phyloP scores from a whole-genome alignment of 2,329 filamentous ascomycete species.

The Coniochaeta hoffmannii region DNA sequence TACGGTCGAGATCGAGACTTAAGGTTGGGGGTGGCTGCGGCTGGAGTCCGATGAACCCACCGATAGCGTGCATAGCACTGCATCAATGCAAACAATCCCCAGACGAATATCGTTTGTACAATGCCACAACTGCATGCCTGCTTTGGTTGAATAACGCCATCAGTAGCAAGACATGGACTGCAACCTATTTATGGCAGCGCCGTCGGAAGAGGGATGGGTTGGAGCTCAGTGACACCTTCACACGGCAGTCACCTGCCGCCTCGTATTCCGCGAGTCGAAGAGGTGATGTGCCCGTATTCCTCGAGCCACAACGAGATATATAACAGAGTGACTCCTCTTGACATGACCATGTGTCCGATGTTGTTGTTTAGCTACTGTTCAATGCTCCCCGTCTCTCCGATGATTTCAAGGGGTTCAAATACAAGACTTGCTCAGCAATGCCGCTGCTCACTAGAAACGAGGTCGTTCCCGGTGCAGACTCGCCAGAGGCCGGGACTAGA shows the following conservation, averaged over 20 bases:
- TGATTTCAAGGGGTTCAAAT: too few relatives aligned
- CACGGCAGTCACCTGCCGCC: background rate
- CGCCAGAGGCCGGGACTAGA: slow-evolving; percentile 6
- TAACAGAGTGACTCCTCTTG: background rate
- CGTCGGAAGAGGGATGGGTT: background rate
- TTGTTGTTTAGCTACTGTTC: background rate
- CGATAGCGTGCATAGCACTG: background rate
- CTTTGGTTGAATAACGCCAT: background rate
- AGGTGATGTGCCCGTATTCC: background rate
- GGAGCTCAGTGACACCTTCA: background rate
- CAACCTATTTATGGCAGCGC: background rate
- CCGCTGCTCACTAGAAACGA: background rate
- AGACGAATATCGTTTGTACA: background rate
- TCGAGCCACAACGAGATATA: background rate
- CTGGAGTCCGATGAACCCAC: background rate
- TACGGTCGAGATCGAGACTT: too few relatives aligned
- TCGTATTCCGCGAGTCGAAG: background rate
- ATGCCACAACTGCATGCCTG: background rate
- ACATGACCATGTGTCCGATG: background rate
- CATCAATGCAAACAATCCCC: background rate
- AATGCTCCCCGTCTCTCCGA: background rate
- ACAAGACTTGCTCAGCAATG: background rate
- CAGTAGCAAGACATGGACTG: background rate
- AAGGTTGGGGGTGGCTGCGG: too few relatives aligned
- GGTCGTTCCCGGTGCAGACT: background rate